Percentiles rank a stretch among this genome's conserved stretches.
These are phyloP conservation scores for Curvularia hawaiiensis DNA, from an alignment of 2,329 filamentous ascomycete genomes.

Conservation along the genomic window DNA sequence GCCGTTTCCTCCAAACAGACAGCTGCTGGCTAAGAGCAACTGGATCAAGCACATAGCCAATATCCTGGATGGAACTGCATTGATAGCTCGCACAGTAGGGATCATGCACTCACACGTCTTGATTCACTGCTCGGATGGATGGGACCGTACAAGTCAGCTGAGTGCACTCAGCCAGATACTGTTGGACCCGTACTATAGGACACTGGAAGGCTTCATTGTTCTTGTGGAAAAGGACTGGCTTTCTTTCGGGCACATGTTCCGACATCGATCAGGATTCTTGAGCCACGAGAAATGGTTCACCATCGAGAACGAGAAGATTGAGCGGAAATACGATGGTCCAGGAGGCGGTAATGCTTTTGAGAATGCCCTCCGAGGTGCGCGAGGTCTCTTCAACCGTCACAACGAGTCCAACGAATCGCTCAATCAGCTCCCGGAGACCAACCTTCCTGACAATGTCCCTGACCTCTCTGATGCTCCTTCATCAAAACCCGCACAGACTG, in stretches of 20 bases:
- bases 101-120: conserved; percentile 93
- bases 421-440: conserved; percentile 56
- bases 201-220: conserved; percentile 91
- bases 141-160: conserved; percentile 95
- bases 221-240: conserved; percentile 97
- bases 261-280: conserved; percentile 84
- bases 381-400: conserved; percentile 86
- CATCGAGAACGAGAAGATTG: conserved; percentile 78
- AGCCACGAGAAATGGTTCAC: conserved; percentile 94
- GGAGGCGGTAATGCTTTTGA: conserved; percentile 77
- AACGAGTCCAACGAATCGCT: conserved; percentile 69
- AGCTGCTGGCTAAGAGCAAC: conserved; percentile 79
- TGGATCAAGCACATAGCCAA: conserved; percentile 91
- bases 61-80: conserved; percentile 80
- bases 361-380: conserved; percentile 81
- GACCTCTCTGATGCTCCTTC: conserved; percentile 52
- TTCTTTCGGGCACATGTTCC: conserved; percentile 97
- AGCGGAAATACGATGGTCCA: conserved; percentile 49
- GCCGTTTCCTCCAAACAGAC: conserved; percentile 78
- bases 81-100: conserved; percentile 87
- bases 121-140: conserved; percentile 97
- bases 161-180: conserved; percentile 91
- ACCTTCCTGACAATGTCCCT: conserved; percentile 58
- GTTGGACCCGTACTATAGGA: conserved; percentile 93
- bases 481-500: conserved; percentile 43